Percentiles rank a stretch among this genome's conserved stretches.
phyloP scores from a whole-genome alignment of 139 green algal species.

The Volvox reticuliferus region DNA sequence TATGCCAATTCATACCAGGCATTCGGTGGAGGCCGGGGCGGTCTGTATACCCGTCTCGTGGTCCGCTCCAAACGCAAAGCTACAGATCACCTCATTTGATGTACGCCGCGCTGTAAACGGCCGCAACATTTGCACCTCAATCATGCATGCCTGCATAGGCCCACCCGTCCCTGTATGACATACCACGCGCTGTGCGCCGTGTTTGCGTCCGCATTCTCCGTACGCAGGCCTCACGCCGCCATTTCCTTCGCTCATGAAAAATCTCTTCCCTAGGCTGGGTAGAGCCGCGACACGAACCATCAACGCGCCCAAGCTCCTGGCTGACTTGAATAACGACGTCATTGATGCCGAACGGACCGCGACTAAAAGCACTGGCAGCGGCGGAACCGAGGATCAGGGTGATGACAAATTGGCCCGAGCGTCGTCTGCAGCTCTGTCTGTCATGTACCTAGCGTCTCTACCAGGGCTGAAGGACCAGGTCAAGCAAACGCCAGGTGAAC shows the following conservation, averaged over 20 bases:
- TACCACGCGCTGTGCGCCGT: too few species aligned
- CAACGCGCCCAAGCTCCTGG: neutral
- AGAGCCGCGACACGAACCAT: neutral
- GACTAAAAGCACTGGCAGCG: neutral
- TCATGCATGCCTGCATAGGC: too few species aligned
- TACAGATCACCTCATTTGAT: too few species aligned
- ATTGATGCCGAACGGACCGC: neutral
- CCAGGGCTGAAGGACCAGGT: neutral
- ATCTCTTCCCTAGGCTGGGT: neutral
- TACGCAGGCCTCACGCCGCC: neutral
- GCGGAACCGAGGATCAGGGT: neutral
- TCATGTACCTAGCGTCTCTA: constrained; percentile 23
- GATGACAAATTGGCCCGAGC: neutral
- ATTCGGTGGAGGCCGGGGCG: too few species aligned
- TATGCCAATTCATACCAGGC: too few species aligned
- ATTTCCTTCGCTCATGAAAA: neutral
- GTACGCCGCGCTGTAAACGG: too few species aligned
- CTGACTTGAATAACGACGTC: constrained; percentile 16
- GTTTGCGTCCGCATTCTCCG: too few species aligned
- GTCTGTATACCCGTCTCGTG: too few species aligned
- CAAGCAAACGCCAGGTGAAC: neutral
- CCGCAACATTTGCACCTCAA: too few species aligned
- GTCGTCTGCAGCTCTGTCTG: constrained; percentile 1
- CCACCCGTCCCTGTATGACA: neutral
- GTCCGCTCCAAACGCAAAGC: too few species aligned